Base-by-base conservation (phyloP, 805 yeast species). In the Starmera pachycereana region DNA sequence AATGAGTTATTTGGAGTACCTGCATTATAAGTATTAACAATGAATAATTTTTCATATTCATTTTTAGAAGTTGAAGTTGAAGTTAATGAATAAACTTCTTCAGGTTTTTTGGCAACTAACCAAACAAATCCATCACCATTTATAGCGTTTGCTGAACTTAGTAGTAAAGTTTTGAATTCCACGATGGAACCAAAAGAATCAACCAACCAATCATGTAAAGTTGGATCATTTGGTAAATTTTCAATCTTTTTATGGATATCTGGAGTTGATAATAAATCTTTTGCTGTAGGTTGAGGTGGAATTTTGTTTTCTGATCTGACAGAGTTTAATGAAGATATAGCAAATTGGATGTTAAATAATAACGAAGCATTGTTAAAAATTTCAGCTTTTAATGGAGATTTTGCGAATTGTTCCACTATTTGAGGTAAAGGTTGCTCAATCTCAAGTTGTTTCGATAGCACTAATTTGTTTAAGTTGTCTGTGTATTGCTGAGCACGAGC, bases 51-150 rank as follows among this genome's bases (percentile, higher is more conserved):
- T 41, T 73, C 74, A 42, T 52, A 67, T 36, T 50, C 54, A 5
- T 36, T 13, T 3, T 16, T 43, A 9, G n/a, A 31, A 13, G 4
- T 16, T 12, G 4, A 42, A 41, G 44, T 31, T 41, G 52, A 11
- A 58, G 45, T 40, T 48, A 44, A 38, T 52, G 54, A 42, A 44
- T 28, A 43, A 35, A 38, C 38, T 37, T 42, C 51, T 16, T 51
- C 29, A 13, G 46, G 46, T 40, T 57, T 54, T 44, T 68, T 62
- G 9, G 90, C 94, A 18, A 88, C 80, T 14, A 92, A 65, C 92
- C 97, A 92, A 10, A 89, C 83, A 61, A 72, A 78, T 4, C 98
- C 98, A 59, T 86, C 90, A 38, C 97, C 97, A 44, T 81, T 76
- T 44, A 87, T 74, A 4, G 81, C 72, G 37, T 68, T 62, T 10